Conservation (phyloP, 2,329 filamentous ascomycete species). For the Ceratocystis smalleyi region DNA sequence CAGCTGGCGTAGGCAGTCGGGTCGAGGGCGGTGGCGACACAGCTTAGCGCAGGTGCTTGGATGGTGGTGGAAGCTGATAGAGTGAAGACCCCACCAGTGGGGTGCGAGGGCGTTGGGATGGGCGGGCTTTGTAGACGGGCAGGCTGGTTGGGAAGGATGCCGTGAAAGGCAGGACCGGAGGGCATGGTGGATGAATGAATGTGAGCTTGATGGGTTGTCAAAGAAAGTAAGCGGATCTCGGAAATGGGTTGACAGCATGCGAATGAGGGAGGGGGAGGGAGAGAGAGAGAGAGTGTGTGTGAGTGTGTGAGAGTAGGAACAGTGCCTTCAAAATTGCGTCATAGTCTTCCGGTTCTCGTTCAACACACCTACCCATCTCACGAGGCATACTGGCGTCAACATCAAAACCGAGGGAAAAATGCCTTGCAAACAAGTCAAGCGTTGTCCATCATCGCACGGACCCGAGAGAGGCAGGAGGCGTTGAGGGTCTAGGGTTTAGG, state of each 20-base stretch:
- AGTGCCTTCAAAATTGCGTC: background rate
- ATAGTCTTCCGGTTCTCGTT: background rate
- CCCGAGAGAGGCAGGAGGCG: background rate
- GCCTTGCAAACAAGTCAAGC: background rate
- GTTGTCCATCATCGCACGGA: background rate
- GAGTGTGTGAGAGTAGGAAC: background rate
- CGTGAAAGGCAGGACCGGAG: background rate
- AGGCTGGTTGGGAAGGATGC: background rate
- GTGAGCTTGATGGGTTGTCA: background rate
- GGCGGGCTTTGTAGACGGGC: background rate
- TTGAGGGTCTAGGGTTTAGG: background rate
- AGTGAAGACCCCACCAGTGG: conserved; percentile 1
- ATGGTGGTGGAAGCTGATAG: background rate
- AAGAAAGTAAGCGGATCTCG: background rate
- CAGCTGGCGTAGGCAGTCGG: background rate
- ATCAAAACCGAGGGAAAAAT: background rate
- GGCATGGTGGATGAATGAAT: background rate
- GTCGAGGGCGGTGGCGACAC: conserved; percentile 1
- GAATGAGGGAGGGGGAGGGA: background rate
- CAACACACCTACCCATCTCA: background rate
- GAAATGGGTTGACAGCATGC: background rate
- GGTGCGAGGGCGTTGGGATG: conserved; percentile 1
- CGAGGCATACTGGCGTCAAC: too few species aligned
- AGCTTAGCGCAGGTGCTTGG: background rate
- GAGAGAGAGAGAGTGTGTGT: background rate